phyloP scores from a whole-genome alignment of 345 rosid species.

The Pistacia atlantica region DNA sequence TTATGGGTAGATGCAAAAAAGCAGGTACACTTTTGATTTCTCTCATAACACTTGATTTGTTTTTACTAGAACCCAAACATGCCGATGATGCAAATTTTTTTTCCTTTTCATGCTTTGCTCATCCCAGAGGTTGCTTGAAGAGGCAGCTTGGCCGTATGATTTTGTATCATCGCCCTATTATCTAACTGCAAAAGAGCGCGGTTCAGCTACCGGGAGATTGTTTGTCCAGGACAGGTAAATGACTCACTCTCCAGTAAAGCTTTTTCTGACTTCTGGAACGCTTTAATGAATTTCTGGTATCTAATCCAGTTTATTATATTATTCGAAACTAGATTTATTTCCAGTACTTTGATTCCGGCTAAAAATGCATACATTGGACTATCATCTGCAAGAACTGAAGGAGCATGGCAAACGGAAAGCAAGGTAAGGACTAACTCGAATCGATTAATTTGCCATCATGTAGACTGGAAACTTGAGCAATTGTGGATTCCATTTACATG shows the following conservation, averaged over 20 bases:
- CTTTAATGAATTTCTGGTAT: background rate
- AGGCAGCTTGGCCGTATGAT: constrained; percentile 41
- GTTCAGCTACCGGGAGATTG: constrained; percentile 37
- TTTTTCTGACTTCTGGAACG: background rate
- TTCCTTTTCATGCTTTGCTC: constrained; percentile 7
- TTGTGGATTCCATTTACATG: background rate
- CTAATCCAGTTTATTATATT: background rate
- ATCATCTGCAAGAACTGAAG: constrained; percentile 33
- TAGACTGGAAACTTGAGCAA: background rate
- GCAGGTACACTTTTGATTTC: constrained; percentile 28
- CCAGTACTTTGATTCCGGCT: constrained; percentile 38
- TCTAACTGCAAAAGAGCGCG: constrained; percentile 27
- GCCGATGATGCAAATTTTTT: background rate
- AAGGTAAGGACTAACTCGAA: constrained; percentile 20
- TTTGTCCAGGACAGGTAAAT: constrained; percentile 33
- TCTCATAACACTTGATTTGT: background rate
- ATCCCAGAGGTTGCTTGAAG: constrained; percentile 36
- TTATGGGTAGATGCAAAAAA: constrained; percentile 43
- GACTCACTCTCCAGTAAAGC: background rate
- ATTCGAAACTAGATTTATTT: constrained; percentile 28
- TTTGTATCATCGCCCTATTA: constrained; percentile 41
- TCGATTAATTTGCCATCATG: background rate
- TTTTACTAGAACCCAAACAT: background rate
- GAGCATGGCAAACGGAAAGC: constrained; percentile 45
- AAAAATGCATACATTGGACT: constrained; percentile 36